Conservation (phyloP, 768 basidiomycete species). For the Lactarius hatsudake region DNA sequence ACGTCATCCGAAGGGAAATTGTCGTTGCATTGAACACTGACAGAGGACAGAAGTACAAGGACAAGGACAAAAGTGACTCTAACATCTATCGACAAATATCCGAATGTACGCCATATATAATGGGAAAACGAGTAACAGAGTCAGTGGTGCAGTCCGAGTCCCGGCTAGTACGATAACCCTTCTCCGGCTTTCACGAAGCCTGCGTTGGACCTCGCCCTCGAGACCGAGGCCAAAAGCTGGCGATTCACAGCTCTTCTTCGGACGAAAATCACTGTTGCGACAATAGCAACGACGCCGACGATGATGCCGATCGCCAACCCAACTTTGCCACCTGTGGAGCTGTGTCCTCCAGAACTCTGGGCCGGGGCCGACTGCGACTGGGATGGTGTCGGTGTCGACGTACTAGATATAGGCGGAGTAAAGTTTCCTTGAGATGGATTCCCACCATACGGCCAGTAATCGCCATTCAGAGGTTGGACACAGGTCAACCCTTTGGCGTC, state of each 20-base stretch:
- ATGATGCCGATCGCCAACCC: constrained; percentile 55
- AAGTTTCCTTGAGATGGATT: constrained; percentile 39
- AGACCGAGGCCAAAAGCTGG: background rate
- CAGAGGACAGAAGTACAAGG: background rate
- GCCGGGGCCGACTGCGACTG: constrained; percentile 18
- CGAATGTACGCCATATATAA: background rate
- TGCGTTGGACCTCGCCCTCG: background rate
- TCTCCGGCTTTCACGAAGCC: constrained; percentile 6
- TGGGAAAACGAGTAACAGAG: background rate
- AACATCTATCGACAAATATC: background rate
- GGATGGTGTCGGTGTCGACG: constrained; percentile 24
- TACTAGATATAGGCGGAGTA: constrained; percentile 27
- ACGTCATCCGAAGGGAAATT: constrained; percentile 6
- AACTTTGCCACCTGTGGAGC: constrained; percentile 39
- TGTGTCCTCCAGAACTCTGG: background rate
- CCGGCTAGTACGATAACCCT: background rate
- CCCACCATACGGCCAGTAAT: constrained; percentile 69
- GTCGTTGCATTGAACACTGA: background rate
- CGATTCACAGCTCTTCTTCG: constrained; percentile 44
- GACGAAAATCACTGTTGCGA: constrained; percentile 43
- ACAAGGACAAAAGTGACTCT: background rate
- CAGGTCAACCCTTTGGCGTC: constrained; percentile 63
- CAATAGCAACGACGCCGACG: constrained; percentile 44
- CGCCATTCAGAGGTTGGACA: constrained; percentile 60
- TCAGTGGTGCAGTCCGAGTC: background rate